Base-by-base conservation (phyloP, 495 filamentous ascomycete genomes). In the Lentithecium fluviatile region DNA sequence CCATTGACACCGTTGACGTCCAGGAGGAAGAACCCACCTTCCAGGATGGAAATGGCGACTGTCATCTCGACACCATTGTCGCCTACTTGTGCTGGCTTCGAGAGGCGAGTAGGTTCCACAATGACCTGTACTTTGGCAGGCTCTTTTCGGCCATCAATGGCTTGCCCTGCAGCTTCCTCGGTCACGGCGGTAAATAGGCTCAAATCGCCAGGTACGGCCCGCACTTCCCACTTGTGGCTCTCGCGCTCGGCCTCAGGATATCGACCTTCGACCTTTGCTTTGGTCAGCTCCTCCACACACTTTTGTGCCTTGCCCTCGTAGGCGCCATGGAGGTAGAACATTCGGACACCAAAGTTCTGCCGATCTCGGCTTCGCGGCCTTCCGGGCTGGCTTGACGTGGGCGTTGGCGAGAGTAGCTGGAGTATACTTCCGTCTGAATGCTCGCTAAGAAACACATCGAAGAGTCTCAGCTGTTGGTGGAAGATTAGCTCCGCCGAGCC, bases 251-350 rank as follows among this genome's bases (percentile, higher is more conserved):
- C 72, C 65, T 95, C 89, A 1, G 88, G 73, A 66, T 90, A 93
- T 37, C 94, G 81, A 7, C 85, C 88, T 71, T 96, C 93, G 51
- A 96, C 86, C 58, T 85, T 84, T 10, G 93, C 93, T 72, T 90
- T 93, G 21, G 83, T 81, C 23, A 96, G 79, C 61, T 98, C 94
- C 75, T 98, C 94, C 7, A 84, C 84, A 67, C 90, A 84, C 42
- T 88, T 87, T 45, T 77, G 75, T 6, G 88, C 88, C 62, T 82
- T 93, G 11, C 86, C 88, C 70, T 96, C 89, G 70, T 96, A 95
- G 23, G 83, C 78, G 21, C 87, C 88, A 43, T 83, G 80, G 17
- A 95, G 81, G 29, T 85, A 73, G 61, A 88, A 84, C 43, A 82
- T 83, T 11, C 84, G 79, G n/a, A 77, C 53, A 0, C 60, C 58